These are phyloP conservation scores for Fusarium pseudograminearum DNA, from an alignment of 2,329 filamentous ascomycete genomes.

Conservation along the genomic window DNA sequence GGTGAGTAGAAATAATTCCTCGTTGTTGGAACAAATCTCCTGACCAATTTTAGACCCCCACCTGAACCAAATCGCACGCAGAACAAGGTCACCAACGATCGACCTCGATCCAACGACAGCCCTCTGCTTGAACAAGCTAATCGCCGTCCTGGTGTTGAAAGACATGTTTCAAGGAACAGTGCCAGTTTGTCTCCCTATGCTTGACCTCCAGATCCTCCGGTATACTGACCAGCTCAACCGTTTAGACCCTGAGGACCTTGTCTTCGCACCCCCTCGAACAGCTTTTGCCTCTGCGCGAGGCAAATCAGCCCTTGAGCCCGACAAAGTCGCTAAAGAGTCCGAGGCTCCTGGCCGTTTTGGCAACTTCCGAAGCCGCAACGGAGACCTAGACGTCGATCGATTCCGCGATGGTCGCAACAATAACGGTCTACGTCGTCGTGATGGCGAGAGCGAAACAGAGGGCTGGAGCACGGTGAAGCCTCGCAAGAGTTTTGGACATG, in stretches of 20 bases:
- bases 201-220: not conserved
- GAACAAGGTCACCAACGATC: slow-evolving; percentile 59
- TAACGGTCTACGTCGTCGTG: slow-evolving; percentile 65
- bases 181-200: slow-evolving; percentile 61
- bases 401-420: slow-evolving; percentile 63
- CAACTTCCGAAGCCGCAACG: slow-evolving; percentile 64
- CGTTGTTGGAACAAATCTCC: slow-evolving; percentile 35
- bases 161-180: slow-evolving; percentile 67
- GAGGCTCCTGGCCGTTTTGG: slow-evolving; percentile 70
- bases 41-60: slow-evolving; percentile 54
- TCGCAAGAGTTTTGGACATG: slow-evolving; percentile 78
- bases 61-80: slow-evolving; percentile 61
- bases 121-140: slow-evolving; percentile 62
- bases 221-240: slow-evolving; percentile 31
- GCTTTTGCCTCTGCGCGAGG: slow-evolving; percentile 83
- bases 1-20: slow-evolving; percentile 65
- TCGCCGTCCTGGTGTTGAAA: slow-evolving; percentile 64
- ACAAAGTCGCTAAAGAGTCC: slow-evolving; percentile 65
- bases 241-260: slow-evolving; percentile 79
- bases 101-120: slow-evolving; percentile 59
- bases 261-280: slow-evolving; percentile 86
- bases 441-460: slow-evolving; percentile 72
- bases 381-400: slow-evolving; percentile 65
- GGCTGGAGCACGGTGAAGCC: slow-evolving; percentile 81
- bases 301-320: slow-evolving; percentile 62